Evolutionary conservation across 2,329 filamentous ascomycete genomes (phyloP).

Genomic region (Anisogramma anomala): DNA sequence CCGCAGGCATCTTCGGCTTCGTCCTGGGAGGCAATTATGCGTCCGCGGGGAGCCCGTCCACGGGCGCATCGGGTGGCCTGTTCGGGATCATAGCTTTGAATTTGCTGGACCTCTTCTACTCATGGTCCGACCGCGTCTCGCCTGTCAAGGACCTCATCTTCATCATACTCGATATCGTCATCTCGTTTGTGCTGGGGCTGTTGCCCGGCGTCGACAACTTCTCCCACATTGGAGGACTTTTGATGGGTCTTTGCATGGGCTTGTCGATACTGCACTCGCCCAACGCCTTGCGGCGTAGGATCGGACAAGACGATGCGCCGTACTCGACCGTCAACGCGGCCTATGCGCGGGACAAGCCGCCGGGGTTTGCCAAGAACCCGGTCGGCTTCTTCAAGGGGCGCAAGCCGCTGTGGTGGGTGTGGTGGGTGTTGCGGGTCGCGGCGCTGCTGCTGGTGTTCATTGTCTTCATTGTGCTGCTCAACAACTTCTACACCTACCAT

Average conservation of each 20-base stretch:
- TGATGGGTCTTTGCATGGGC: slow-evolving; percentile 81
- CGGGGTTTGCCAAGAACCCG: slow-evolving; percentile 49
- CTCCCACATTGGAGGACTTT: slow-evolving; percentile 88
- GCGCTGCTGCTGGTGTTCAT: slow-evolving; percentile 71
- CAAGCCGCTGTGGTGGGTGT: slow-evolving; percentile 91
- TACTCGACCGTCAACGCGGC: slow-evolving; percentile 56
- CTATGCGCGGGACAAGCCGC: slow-evolving; percentile 33
- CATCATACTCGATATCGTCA: slow-evolving; percentile 71
- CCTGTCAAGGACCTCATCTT: slow-evolving; percentile 81
- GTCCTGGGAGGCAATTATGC: slow-evolving; percentile 92
- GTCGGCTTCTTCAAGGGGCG: slow-evolving; percentile 81
- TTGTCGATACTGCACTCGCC: slow-evolving; percentile 84
- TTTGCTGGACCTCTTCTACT: slow-evolving; percentile 83
- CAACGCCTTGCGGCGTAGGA: slow-evolving; percentile 61
- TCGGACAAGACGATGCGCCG: slow-evolving; percentile 53
- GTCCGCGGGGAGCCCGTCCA: slow-evolving; percentile 66
- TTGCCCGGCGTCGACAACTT: slow-evolving; percentile 95
- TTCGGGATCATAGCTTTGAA: slow-evolving; percentile 87
- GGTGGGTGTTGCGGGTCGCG: slow-evolving; percentile 80
- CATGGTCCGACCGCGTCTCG: slow-evolving; percentile 67
- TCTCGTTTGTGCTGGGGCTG: slow-evolving; percentile 85
- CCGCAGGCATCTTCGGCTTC: slow-evolving; percentile 88
- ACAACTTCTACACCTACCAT: slow-evolving; percentile 79
- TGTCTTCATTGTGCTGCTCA: slow-evolving; percentile 73
- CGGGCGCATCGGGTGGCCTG: slow-evolving; percentile 78